Percentiles rank a stretch among this genome's conserved stretches.
These are phyloP conservation scores for Cladophialophora yegresii DNA, from an alignment of 2,329 filamentous ascomycete genomes.

Conservation along the genomic window DNA sequence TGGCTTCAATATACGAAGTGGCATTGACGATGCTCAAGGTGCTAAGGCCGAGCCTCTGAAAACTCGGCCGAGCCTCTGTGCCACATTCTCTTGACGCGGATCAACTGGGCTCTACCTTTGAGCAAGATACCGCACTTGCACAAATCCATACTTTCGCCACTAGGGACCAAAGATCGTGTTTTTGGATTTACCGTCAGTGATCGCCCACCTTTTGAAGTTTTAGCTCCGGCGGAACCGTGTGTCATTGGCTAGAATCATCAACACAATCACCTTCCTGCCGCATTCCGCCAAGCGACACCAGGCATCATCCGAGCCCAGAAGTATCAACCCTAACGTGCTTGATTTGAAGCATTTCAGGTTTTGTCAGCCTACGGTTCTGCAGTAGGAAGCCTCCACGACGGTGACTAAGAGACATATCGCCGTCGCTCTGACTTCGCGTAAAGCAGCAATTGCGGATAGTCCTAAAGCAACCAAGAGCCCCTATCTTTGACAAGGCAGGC, in stretches of 20 bases:
- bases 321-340: constrained; percentile 1
- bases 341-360: not conserved
- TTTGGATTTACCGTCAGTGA: not conserved
- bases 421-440: not conserved
- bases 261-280: not conserved
- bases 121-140: not conserved
- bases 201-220: too few species aligned
- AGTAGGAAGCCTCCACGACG: not conserved
- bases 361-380: not conserved
- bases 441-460: not conserved
- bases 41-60: not conserved
- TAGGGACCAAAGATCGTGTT: not conserved
- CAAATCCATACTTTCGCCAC: not conserved
- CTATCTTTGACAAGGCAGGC: not conserved
- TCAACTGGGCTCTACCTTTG: not conserved
- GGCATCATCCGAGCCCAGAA: not conserved
- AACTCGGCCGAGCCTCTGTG: too few species aligned
- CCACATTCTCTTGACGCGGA: not conserved
- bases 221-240: not conserved
- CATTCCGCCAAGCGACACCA: not conserved
- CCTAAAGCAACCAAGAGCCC: not conserved
- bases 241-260: not conserved
- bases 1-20: not conserved
- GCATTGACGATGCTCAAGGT: not conserved
- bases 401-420: not conserved